Percentiles rank a stretch among this genome's conserved stretches.
These are phyloP conservation scores for Mycena alexandri DNA, from an alignment of 768 basidiomycete genomes.

Conservation along the genomic window DNA sequence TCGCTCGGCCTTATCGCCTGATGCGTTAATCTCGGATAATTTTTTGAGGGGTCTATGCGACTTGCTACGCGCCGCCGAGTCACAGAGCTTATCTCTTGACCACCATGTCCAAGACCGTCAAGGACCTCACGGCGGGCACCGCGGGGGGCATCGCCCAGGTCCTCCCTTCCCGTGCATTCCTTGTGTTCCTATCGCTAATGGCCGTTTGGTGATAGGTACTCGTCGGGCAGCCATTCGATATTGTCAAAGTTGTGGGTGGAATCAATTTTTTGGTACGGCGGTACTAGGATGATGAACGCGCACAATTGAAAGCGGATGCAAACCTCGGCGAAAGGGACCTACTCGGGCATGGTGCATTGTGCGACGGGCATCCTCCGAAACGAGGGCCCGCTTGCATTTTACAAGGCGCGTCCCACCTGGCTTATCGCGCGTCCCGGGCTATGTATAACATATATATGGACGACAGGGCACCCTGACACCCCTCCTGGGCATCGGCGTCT, in stretches of 20 bases:
- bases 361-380: slow-evolving; percentile 91
- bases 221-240: slow-evolving; percentile 96
- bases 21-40: too few species aligned
- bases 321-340: slow-evolving; percentile 92
- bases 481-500: slow-evolving; percentile 91
- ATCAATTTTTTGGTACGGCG: slow-evolving; percentile 11
- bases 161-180: slow-evolving; percentile 18
- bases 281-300: slow-evolving; percentile 12
- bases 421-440: slow-evolving; percentile 19
- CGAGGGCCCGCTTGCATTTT: slow-evolving; percentile 94
- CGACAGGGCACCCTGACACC: slow-evolving; percentile 90
- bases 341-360: slow-evolving; percentile 88
- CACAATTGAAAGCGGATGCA: slow-evolving; percentile 81
- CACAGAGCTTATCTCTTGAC: slow-evolving; percentile 23
- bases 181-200: slow-evolving; percentile 36
- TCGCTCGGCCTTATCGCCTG: too few species aligned
- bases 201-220: slow-evolving; percentile 66
- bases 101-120: slow-evolving; percentile 74
- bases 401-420: slow-evolving; percentile 72
- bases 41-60: slow-evolving; percentile 15
- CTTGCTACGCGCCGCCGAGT: slow-evolving; percentile 17
- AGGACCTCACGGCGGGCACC: slow-evolving; percentile 91
- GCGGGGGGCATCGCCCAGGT: slow-evolving; percentile 93
- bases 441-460: slow-evolving; percentile 4
- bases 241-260: slow-evolving; percentile 91